phyloP scores from a whole-genome alignment of 495 filamentous ascomycete species.

The Trichoderma reesei region DNA sequence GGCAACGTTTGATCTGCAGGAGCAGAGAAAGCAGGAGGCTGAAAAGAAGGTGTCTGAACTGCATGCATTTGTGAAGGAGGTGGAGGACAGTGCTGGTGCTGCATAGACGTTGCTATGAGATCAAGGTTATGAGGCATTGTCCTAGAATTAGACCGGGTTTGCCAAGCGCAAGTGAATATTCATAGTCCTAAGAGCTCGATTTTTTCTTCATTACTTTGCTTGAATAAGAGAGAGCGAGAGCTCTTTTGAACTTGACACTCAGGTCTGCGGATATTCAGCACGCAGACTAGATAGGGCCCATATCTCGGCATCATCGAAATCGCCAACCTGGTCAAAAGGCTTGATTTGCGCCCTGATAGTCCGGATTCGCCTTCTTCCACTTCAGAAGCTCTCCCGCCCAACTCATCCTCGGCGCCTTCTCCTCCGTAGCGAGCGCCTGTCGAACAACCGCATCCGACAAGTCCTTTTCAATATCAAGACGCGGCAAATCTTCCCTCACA shows the following conservation, averaged over 20 bases:
- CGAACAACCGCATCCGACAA: constrained; percentile 36
- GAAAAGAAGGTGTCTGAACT: neutral
- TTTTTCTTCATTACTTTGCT: no score
- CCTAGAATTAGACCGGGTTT: neutral
- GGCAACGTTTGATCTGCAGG: constrained; percentile 3
- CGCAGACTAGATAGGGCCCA: neutral
- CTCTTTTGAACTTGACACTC: no score
- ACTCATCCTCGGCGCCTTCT: constrained; percentile 30
- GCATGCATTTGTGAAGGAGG: neutral
- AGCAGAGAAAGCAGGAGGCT: neutral
- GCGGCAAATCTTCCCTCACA: constrained; percentile 24
- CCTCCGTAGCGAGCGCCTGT: constrained; percentile 27
- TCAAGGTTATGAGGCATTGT: constrained; percentile 2
- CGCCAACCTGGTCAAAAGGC: constrained; percentile 21
- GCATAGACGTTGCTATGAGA: neutral
- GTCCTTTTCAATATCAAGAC: constrained; percentile 35
- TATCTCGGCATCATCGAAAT: no score
- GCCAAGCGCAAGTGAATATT: no score
- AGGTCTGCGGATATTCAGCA: no score
- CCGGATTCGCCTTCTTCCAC: constrained; percentile 22
- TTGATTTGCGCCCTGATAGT: constrained; percentile 30
- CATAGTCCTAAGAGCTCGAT: no score
- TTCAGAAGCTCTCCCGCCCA: constrained; percentile 28
- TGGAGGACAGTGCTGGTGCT: constrained; percentile 12
- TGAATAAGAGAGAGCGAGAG: no score